Conservation (phyloP, 371 early-diverging fungal genomes). For the Mucor piriformis region DNA sequence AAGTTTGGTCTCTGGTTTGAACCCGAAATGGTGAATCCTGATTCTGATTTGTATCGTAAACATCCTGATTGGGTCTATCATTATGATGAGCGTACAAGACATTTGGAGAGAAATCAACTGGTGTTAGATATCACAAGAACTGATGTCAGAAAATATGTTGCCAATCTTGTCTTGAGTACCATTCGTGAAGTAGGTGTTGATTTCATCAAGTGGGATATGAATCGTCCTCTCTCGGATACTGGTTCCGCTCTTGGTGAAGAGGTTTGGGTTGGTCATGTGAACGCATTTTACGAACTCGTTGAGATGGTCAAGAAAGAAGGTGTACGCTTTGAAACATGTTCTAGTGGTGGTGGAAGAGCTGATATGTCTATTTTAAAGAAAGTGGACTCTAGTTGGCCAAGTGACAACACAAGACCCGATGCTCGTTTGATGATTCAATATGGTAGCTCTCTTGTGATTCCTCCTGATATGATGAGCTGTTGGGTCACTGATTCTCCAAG, state of each 20-base stretch:
- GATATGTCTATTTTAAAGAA: slow-evolving; percentile 30
- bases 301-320: slow-evolving; percentile 23
- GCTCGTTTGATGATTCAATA: slow-evolving; percentile 44
- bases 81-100: slow-evolving; percentile 28
- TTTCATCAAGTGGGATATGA: slow-evolving; percentile 57
- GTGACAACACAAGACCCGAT: slow-evolving; percentile 46
- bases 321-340: slow-evolving; percentile 44
- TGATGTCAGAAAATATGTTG: slow-evolving; percentile 34
- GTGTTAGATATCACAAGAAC: slow-evolving; percentile 32
- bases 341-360: slow-evolving; percentile 51
- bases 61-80: slow-evolving; percentile 55
- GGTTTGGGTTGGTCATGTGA: slow-evolving; percentile 29
- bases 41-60: slow-evolving; percentile 43
- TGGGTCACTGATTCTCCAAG: slow-evolving; percentile 43
- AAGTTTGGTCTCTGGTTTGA: slow-evolving; percentile 63
- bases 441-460: slow-evolving; percentile 43
- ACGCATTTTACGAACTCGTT: slow-evolving; percentile 27
- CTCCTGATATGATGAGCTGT: slow-evolving; percentile 38
- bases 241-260: slow-evolving; percentile 19
- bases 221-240: slow-evolving; percentile 40
- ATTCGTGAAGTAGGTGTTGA: slow-evolving; percentile 26
- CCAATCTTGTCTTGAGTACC: slow-evolving; percentile 13
- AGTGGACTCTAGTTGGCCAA: slow-evolving; percentile 40
- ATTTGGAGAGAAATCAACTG: slow-evolving; percentile 38
- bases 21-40: slow-evolving; percentile 50